Evolutionary conservation across 192 early-diverging fungal genomes (phyloP).

Genomic region (Umbelopsis sp.): DNA sequence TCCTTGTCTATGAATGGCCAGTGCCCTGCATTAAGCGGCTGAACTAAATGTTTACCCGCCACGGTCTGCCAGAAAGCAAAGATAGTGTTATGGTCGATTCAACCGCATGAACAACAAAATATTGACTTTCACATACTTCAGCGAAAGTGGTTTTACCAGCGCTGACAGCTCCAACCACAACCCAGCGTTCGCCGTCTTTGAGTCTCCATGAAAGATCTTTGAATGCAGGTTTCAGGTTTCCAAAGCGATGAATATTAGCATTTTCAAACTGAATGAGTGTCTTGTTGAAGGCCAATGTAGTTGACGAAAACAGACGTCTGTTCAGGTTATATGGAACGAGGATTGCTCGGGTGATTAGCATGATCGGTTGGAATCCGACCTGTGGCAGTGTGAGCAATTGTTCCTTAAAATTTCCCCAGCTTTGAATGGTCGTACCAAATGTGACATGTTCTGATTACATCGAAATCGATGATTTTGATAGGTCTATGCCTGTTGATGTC

Average conservation of each 20-base stretch:
- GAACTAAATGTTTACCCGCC: slow-evolving; percentile 33
- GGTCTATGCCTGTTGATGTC: neutral
- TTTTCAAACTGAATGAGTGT: slow-evolving; percentile 28
- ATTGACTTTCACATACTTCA: slow-evolving; percentile 22
- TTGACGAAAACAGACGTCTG: neutral
- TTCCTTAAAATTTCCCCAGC: neutral
- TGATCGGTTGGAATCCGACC: neutral
- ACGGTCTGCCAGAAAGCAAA: slow-evolving; percentile 19
- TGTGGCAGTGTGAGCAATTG: neutral
- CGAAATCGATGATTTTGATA: neutral
- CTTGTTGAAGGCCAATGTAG: neutral
- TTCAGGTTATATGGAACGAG: neutral
- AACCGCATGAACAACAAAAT: neutral
- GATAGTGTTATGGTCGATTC: neutral
- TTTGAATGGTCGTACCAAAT: neutral
- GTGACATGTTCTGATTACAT: neutral
- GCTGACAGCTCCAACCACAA: slow-evolving; percentile 40
- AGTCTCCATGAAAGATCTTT: slow-evolving; percentile 36
- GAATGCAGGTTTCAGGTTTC: slow-evolving; percentile 29
- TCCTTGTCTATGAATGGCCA: slow-evolving; percentile 32
- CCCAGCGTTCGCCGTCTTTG: slow-evolving; percentile 23
- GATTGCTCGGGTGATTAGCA: neutral
- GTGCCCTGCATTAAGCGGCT: slow-evolving; percentile 19
- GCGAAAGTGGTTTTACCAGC: slow-evolving; percentile 53
- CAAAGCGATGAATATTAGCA: slow-evolving; percentile 31